Evolutionary conservation across 169 alveolate genomes (phyloP).

Genomic region (Eimeria sp.): DNA sequence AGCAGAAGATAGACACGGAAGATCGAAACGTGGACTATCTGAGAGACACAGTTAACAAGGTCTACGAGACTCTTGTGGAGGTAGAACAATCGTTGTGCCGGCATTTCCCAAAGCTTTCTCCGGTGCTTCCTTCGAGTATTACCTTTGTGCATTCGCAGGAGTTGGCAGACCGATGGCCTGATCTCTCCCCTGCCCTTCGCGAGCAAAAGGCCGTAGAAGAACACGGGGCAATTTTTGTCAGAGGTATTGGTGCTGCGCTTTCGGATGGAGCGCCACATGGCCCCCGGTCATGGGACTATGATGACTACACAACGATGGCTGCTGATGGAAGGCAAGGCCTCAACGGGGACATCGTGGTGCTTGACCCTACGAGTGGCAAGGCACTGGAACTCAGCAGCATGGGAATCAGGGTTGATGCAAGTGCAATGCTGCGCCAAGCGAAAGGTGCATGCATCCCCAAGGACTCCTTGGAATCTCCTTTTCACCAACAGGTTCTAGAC

Average conservation of each 20-base stretch:
- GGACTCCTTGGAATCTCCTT: conserved; percentile 39
- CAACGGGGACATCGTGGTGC: conserved; percentile 59
- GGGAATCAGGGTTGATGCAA: conserved; percentile 62
- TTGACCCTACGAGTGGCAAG: conserved; percentile 55
- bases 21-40: conserved; percentile 48
- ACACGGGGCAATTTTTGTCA: conserved; percentile 45
- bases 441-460: not conserved
- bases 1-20: conserved; percentile 27
- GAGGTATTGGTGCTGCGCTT: conserved; percentile 30
- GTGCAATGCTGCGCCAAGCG: conserved; percentile 50
- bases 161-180: conserved; percentile 44
- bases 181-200: conserved; percentile 4
- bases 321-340: conserved; percentile 32
- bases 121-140: conserved; percentile 10
- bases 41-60: not conserved
- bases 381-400: conserved; percentile 52
- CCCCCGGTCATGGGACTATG: conserved; percentile 63
- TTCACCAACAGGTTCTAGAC: conserved; percentile 1
- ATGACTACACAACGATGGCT: conserved; percentile 49
- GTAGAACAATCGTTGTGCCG: not conserved
- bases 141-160: conserved; percentile 25
- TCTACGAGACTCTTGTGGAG: conserved; percentile 27
- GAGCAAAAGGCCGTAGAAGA: conserved; percentile 63
- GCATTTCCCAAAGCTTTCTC: conserved; percentile 41
- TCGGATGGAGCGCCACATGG: conserved; percentile 35